These are phyloP conservation scores for Nepenthes alata DNA, from an alignment of 179 eudicot species.

Conservation along the genomic window DNA sequence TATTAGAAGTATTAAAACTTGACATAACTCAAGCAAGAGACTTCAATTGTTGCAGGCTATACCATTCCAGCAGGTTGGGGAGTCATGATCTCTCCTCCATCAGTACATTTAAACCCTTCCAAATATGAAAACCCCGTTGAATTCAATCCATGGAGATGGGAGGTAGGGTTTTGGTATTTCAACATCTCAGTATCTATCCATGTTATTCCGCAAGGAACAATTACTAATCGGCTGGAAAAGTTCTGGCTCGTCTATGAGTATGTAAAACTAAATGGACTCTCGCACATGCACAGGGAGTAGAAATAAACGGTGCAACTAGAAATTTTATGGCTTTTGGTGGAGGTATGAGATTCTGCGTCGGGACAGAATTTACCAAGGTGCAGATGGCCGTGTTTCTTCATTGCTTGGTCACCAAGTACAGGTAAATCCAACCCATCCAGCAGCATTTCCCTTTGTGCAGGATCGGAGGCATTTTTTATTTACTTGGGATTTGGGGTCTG, in stretches of 20 bases:
- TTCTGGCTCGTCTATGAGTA: not conserved
- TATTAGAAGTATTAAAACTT: not conserved
- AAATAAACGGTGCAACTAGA: conserved; percentile 1
- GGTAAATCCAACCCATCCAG: conserved; percentile 10
- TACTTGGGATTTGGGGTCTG: not conserved
- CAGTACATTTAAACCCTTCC: conserved; percentile 71
- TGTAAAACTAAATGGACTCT: not conserved
- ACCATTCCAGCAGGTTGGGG: conserved; percentile 96
- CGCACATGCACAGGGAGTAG: conserved; percentile 22
- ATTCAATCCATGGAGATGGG: conserved; percentile 93
- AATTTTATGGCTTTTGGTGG: conserved; percentile 10
- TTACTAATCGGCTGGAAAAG: not conserved
- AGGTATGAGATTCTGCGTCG: conserved; percentile 5
- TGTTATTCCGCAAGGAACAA: no score
- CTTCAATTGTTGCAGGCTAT: conserved; percentile 35
- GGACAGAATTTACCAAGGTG: conserved; percentile 5
- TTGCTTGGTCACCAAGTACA: conserved; percentile 5
- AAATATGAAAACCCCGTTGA: conserved; percentile 60
- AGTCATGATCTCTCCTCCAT: conserved; percentile 88
- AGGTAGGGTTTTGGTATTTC: conserved; percentile 34
- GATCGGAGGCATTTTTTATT: not conserved
- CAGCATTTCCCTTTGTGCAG: no score
- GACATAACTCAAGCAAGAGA: conserved; percentile 5
- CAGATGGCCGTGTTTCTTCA: conserved; percentile 10
- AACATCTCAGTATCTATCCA: not conserved